phyloP scores from a whole-genome alignment of 805 yeast species.

The Cyberlindnera meyerae region DNA sequence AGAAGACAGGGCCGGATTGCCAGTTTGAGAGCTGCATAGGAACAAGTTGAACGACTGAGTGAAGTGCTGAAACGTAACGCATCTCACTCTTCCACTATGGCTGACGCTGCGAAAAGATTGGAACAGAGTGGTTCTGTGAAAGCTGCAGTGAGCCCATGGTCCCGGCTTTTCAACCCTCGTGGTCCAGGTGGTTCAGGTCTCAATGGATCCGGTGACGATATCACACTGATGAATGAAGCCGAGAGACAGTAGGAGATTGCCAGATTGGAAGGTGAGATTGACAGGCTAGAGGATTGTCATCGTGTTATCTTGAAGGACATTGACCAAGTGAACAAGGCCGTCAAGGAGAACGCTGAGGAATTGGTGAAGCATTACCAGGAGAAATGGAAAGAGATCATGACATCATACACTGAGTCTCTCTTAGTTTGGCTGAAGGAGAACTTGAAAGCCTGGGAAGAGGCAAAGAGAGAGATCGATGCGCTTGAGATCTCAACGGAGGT shows the following conservation, averaged over 20 bases:
- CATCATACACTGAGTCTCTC: conserved; percentile 29
- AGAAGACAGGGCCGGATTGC: conserved; percentile 30
- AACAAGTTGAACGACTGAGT: conserved; percentile 26
- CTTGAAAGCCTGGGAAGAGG: conserved; percentile 35
- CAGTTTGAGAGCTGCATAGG: conserved; percentile 30
- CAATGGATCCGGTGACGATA: conserved; percentile 12
- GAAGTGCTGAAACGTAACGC: conserved; percentile 33
- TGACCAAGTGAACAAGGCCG: conserved; percentile 30
- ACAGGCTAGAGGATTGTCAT: conserved; percentile 36
- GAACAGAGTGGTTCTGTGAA: conserved; percentile 25
- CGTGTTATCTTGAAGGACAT: conserved; percentile 33
- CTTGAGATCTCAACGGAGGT: conserved; percentile 11
- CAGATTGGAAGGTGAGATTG: conserved; percentile 32
- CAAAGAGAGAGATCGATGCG: conserved; percentile 24
- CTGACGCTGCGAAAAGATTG: conserved; percentile 27
- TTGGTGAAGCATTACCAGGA: conserved; percentile 25
- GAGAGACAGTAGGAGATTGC: conserved; percentile 35
- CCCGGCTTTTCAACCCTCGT: conserved; percentile 21
- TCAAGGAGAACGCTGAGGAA: conserved; percentile 27
- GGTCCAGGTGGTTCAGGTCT: conserved; percentile 1
- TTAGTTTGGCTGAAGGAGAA: conserved; percentile 35
- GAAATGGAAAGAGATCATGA: conserved; percentile 28
- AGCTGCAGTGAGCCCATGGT: conserved; percentile 21
- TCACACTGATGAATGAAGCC: conserved; percentile 27
- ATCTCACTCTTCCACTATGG: conserved; percentile 32